Base-by-base conservation (phyloP, 208 protist genomes). In the Acanthamoeba healyi region DNA sequence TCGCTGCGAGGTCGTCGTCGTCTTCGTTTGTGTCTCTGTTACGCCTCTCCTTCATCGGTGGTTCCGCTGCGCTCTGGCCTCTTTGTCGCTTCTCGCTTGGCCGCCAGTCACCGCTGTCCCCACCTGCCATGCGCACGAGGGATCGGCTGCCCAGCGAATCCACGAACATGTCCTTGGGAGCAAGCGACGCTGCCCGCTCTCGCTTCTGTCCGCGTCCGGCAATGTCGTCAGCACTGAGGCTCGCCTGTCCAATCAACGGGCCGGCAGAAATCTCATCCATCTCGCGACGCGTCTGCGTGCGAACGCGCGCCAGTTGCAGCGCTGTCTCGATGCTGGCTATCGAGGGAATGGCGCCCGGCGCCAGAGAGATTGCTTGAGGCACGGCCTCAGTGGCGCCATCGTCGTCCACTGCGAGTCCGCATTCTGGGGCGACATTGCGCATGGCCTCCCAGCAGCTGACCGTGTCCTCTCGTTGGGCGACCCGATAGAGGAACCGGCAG, bases 361-460 rank as follows among this genome's bases (percentile, higher is more conserved):
- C 7, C 32, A 74, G 36, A 29, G n/a, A 12, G n/a, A n/a, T n/a
- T 74, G n/a, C n/a, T 10, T 29, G 9, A 29, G 9, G n/a, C 2
- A 38, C 36, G n/a, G 2, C 65, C 10, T 74, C n/a, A n/a, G n/a
- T n/a, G n/a, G n/a, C n/a, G 14, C 12, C n/a, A 3, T 74, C 65
- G 14, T 74, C 65, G 70, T 7, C 7, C 10, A 9, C 29, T 9
- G 10, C 6, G 9, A 82, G 38, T 10, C 72, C 72, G 38, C 34
- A 51, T 2, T 3, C 17, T 2, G n/a, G 42, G 40, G 40, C 40
- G 15, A 51, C 72, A 24, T 82, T 44, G 42, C 72, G 72, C n/a
- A 82, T 36, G 72, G 72, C 72, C 72, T 82, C 17, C 72, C 72
- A 82, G 72, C 72, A 82, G 24, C 51, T 38, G 24, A 82, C 72